Evolutionary conservation across 208 protist genomes (phyloP).

Genomic region (Acanthamoeba lenticulata): DNA sequence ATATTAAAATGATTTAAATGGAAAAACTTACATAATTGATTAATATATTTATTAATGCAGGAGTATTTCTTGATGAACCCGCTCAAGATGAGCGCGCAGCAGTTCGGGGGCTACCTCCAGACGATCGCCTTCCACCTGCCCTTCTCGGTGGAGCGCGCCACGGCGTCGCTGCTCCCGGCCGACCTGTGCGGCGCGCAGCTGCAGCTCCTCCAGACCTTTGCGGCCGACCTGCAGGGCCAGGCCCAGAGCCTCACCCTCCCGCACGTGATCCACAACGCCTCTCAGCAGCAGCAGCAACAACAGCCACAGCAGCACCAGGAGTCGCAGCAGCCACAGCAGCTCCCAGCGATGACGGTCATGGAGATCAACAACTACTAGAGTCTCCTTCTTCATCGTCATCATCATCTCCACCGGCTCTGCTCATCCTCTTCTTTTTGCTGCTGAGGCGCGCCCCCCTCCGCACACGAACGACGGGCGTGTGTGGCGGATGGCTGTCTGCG

Average conservation of each 20-base stretch:
- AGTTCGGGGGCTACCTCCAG: slow-evolving; percentile 33
- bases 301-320: neutral
- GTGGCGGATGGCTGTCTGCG: no score
- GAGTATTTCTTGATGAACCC: slow-evolving; percentile 37
- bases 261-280: neutral
- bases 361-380: slow-evolving; percentile 24
- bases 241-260: slow-evolving; percentile 26
- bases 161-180: neutral
- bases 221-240: neutral
- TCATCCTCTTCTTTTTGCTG: no score
- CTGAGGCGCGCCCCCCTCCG: no score
- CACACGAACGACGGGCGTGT: no score
- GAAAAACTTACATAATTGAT: no score
- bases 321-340: neutral
- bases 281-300: no score
- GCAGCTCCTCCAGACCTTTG: slow-evolving; percentile 18
- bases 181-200: neutral
- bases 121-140: slow-evolving; percentile 52
- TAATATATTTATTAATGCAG: neutral
- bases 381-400: neutral
- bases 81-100: slow-evolving; percentile 10
- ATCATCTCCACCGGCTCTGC: no score
- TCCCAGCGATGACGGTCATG: neutral
- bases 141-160: slow-evolving; percentile 30
- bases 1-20: no score